Conservation (phyloP, 306 rosid genomes). For the Pyrus bretschneideri region DNA sequence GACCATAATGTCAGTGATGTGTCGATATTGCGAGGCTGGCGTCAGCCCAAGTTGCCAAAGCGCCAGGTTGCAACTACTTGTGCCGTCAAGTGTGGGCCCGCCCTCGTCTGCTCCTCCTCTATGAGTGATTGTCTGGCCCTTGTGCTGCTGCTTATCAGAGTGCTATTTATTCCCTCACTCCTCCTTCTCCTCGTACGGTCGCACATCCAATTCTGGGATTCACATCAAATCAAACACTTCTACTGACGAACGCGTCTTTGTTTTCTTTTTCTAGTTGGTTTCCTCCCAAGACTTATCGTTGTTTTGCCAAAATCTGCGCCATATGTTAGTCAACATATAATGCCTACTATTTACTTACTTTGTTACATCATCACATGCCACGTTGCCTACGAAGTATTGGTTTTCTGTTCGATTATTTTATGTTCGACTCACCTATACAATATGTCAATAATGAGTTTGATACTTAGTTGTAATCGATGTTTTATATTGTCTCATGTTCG, state of each 20-base stretch:
- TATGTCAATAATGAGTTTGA: too few relatives aligned
- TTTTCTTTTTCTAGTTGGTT: not conserved
- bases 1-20: constrained; percentile 8
- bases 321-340: not conserved
- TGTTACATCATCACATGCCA: not conserved
- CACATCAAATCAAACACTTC: not conserved
- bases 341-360: not conserved
- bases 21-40: constrained; percentile 23
- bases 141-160: not conserved
- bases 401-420: too few relatives aligned
- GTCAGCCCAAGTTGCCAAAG: not conserved
- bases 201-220: not conserved
- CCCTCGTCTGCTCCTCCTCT: not conserved
- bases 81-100: not conserved
- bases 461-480: too few relatives aligned
- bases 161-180: not conserved
- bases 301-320: not conserved
- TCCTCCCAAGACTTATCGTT: not conserved
- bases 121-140: not conserved
- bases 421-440: too few relatives aligned
- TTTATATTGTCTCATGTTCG: too few relatives aligned
- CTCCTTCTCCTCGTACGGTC: constrained; percentile 5
- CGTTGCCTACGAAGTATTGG: not conserved
- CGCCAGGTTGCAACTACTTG: constrained; percentile 14
- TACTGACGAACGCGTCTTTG: not conserved